These are phyloP conservation scores for Hortaea werneckii DNA, from an alignment of 2,329 filamentous ascomycete genomes.

Conservation along the genomic window DNA sequence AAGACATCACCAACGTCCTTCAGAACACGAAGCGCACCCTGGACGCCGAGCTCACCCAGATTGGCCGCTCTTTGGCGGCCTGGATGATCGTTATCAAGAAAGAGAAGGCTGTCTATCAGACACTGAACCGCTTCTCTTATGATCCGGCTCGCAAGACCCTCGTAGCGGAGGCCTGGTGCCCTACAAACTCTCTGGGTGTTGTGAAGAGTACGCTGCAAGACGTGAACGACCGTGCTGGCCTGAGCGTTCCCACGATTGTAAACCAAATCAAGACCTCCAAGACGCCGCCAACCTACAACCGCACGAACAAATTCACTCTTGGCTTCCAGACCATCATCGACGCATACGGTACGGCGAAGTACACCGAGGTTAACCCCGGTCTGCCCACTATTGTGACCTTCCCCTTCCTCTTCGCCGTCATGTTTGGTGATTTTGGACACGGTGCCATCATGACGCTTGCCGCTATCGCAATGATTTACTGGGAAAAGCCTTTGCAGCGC, in stretches of 20 bases:
- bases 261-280: conserved; percentile 97
- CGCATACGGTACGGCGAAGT: conserved; percentile 94
- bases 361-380: conserved; percentile 92
- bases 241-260: conserved; percentile 97
- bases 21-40: conserved; percentile 91
- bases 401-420: conserved; percentile 98
- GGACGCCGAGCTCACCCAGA: conserved; percentile 85
- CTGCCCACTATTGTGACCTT: conserved; percentile 94
- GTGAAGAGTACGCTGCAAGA: conserved; percentile 93
- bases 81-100: conserved; percentile 99
- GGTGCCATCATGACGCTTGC: conserved; percentile 79
- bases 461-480: conserved; percentile 89
- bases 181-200: conserved; percentile 75
- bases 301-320: conserved; percentile 97
- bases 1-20: conserved; percentile 84
- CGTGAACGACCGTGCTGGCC: conserved; percentile 87
- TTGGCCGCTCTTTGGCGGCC: conserved; percentile 80
- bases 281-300: conserved; percentile 92
- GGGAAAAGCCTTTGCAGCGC: conserved; percentile 68
- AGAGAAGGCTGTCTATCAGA: conserved; percentile 95
- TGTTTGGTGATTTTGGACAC: conserved; percentile 98
- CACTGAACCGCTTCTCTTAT: conserved; percentile 92
- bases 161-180: conserved; percentile 96
- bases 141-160: conserved; percentile 90
- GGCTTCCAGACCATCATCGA: conserved; percentile 99